A percentile compares a stretch with the other conserved stretches of the same genome.
phyloP scores from a whole-genome alignment of 306 rosid genomes.

The Castanospermum australe region DNA sequence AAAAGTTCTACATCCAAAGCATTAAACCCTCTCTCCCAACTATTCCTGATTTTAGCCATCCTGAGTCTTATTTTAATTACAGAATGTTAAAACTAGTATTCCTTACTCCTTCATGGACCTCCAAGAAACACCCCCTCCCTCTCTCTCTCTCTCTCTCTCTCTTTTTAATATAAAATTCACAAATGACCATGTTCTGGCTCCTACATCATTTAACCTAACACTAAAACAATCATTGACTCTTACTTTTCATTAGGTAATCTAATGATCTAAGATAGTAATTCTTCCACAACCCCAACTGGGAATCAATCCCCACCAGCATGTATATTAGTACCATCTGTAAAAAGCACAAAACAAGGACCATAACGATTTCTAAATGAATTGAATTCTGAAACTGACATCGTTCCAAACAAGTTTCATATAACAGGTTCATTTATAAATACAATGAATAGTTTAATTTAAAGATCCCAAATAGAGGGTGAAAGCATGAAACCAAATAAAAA shows the following conservation, averaged over 20 bases:
- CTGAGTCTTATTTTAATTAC: not conserved
- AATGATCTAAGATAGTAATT: not conserved
- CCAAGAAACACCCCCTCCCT: not conserved
- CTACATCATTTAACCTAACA: not conserved
- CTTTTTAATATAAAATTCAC: not conserved
- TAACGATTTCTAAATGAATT: not conserved
- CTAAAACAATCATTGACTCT: not conserved
- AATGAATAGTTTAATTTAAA: not conserved
- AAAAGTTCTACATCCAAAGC: not conserved
- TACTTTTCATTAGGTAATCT: not conserved
- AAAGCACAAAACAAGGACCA: not conserved
- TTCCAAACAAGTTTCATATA: not conserved
- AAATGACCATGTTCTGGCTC: not conserved
- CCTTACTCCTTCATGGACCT: not conserved
- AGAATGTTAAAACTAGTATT: not conserved
- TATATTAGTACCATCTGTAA: not conserved
- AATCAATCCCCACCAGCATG: not conserved
- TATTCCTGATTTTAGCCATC: not conserved
- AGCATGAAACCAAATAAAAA: not conserved
- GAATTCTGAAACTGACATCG: not conserved
- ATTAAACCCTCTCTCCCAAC: slow-evolving; percentile 9
- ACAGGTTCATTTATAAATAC: not conserved
- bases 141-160: too few relatives aligned
- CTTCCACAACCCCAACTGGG: not conserved
- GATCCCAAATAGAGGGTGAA: not conserved